A percentile compares a stretch with the other conserved stretches of the same genome.
Conservation (phyloP, 805 yeast genomes). For the Hanseniaspora thailandica region DNA sequence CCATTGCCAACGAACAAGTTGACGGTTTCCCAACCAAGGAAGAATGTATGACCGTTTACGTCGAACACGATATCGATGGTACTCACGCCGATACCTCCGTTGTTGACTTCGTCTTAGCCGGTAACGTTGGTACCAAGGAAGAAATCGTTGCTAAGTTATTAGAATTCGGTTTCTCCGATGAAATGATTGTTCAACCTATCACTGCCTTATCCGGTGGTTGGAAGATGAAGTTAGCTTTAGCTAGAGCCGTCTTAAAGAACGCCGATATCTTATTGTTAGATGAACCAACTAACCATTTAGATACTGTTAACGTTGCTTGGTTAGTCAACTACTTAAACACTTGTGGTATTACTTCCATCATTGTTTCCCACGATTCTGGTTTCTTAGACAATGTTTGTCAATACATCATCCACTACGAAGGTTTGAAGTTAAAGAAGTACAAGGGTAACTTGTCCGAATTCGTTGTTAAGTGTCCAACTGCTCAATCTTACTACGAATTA, state of each 20-base stretch:
- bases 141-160: constrained; percentile 60
- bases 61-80: constrained; percentile 99
- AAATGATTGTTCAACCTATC: constrained; percentile 88
- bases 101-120: constrained; percentile 70
- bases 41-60: constrained; percentile 97
- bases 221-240: constrained; percentile 99
- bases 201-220: constrained; percentile 99
- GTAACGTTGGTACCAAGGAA: constrained; percentile 67
- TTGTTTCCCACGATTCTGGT: constrained; percentile 99
- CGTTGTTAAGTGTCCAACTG: constrained; percentile 97
- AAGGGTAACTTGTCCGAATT: constrained; percentile 99
- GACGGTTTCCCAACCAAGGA: constrained; percentile 99
- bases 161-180: constrained; percentile 89
- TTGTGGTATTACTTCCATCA: constrained; percentile 96
- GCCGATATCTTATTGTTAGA: constrained; percentile 95
- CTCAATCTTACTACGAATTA: constrained; percentile 95
- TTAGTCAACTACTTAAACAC: constrained; percentile 97
- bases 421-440: constrained; percentile 98
- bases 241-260: constrained; percentile 97
- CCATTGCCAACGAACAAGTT: constrained; percentile 94
- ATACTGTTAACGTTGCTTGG: constrained; percentile 99
- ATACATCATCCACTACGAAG: constrained; percentile 99
- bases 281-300: constrained; percentile 99
- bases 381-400: constrained; percentile 95
- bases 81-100: constrained; percentile 94